Base-by-base conservation (phyloP, 768 basidiomycete species). In the Kwoniella heveanensis region DNA sequence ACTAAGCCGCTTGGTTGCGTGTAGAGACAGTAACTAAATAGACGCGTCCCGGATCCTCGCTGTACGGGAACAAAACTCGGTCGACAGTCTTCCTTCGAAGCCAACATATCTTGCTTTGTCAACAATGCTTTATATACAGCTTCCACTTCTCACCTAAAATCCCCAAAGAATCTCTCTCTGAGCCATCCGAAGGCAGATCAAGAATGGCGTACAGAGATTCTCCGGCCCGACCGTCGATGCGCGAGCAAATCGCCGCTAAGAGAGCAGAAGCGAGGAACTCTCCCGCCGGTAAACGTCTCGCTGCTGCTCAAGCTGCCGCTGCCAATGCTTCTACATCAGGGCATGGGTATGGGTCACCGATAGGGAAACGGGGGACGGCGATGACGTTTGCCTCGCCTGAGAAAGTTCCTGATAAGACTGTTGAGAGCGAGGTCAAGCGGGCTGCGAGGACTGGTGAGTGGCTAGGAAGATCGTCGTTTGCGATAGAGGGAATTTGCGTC, bases 181-280 rank as follows among this genome's bases (percentile, higher is more conserved):
- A n/a, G n/a, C n/a, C n/a, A n/a, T n/a, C n/a, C n/a, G n/a, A n/a
- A n/a, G n/a, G n/a, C 39, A 9, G 39, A 44, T 3, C 39, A 54
- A n/a, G n/a, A 22, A 62, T 62, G 60, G 54, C 54, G 7, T 51
- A 22, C 10, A 44, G 60, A 9, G 53, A 62, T 27, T 62, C 62
- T 8, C 62, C 62, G 1, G 54, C 55, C 17, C n/a, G 62, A 39
- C 62, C 62, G 13, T 57, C 62, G 15, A 64, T 66, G 24, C 57
- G 70, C 19, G 74, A 76, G 21, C 74, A 76, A 44, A 76, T 76
- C 19, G 74, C 74, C 1, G 74, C 74, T 5, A 71, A 73, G 47
- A 60, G 74, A 17, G 71, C 72, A 2, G 74, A 71, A 48, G 67
- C 62, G 3, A 48, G 37, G 19, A 61, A 66, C 36, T 48, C 61